Evolutionary conservation across 2,329 filamentous ascomycete genomes (phyloP).

Genomic region (Alternaria gaisen): DNA sequence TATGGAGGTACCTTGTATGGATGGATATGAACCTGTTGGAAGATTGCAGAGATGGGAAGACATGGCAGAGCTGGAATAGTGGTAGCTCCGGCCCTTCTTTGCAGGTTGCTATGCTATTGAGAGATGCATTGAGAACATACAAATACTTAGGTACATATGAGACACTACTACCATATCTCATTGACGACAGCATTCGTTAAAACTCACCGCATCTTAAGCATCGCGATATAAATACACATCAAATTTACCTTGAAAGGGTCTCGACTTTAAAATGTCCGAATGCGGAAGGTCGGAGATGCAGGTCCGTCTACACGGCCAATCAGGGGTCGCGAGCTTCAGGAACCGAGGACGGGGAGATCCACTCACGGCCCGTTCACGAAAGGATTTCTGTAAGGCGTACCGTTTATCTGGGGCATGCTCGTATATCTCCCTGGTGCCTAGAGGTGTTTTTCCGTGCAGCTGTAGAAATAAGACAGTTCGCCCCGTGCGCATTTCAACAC

Average conservation of each 20-base stretch:
- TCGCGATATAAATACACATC: not conserved
- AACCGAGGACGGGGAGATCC: not conserved
- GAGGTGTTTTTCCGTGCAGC: not conserved
- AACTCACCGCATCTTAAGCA: not conserved
- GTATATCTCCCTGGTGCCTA: not conserved
- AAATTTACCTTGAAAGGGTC: not conserved
- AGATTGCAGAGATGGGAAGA: too few species aligned
- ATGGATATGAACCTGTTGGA: too few species aligned
- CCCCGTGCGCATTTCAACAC: not conserved
- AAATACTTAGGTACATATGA: too few species aligned
- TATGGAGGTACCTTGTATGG: rapidly evolving
- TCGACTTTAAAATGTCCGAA: not conserved
- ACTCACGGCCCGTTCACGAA: not conserved
- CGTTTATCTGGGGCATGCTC: not conserved
- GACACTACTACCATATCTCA: too few species aligned
- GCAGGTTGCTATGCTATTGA: too few species aligned
- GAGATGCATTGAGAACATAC: too few species aligned
- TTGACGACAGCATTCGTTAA: too few species aligned
- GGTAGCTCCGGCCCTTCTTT: too few species aligned
- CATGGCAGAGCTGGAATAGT: too few species aligned
- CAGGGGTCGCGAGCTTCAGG: not conserved
- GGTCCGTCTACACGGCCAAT: not conserved
- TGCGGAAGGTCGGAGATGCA: not conserved
- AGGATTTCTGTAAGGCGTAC: not conserved
- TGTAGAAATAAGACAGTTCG: not conserved